Evolutionary conservation across 2,329 filamentous ascomycete genomes (phyloP).

Genomic region (Dryadomyces sulphureus): DNA sequence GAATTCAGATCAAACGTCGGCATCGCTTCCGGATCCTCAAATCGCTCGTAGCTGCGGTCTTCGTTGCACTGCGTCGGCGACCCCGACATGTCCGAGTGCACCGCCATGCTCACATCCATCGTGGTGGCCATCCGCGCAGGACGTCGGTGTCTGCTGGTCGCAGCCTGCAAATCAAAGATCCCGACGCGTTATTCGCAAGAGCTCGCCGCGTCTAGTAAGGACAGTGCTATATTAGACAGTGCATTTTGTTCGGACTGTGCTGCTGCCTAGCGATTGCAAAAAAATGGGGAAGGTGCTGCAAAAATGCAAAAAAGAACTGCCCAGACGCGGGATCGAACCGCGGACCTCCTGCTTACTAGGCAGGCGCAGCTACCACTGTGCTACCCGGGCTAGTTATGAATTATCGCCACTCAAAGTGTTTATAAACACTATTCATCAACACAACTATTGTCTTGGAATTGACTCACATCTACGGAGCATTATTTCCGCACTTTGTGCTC

Average conservation of each 20-base stretch:
- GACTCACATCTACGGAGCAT: no score
- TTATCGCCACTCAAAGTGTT: not conserved
- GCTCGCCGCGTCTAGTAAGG: not conserved
- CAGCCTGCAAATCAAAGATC: not conserved
- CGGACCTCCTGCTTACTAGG: conserved; percentile 13
- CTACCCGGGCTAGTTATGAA: conserved; percentile 9
- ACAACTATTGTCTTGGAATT: not conserved
- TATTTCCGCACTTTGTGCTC: no score
- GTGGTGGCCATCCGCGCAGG: not conserved
- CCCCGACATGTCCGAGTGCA: conserved; percentile 21
- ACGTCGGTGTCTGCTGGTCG: not conserved
- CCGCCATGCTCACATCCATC: conserved; percentile 4
- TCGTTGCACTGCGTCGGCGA: conserved; percentile 43
- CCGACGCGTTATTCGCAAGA: not conserved
- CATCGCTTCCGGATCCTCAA: conserved; percentile 13
- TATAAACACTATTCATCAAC: not conserved
- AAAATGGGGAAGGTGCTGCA: not conserved
- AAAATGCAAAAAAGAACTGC: conserved; percentile 2
- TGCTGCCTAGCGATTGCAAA: not conserved
- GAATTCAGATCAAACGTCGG: conserved; percentile 6
- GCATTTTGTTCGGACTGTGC: not conserved
- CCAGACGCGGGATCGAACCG: conserved; percentile 13
- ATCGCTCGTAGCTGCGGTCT: conserved; percentile 37
- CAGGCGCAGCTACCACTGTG: conserved; percentile 13
- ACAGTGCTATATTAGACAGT: not conserved